Evolutionary conservation across 768 basidiomycete genomes (phyloP), one percentile per base, ranked within the genome.

Genomic region (Psilocybe sp.): DNA sequence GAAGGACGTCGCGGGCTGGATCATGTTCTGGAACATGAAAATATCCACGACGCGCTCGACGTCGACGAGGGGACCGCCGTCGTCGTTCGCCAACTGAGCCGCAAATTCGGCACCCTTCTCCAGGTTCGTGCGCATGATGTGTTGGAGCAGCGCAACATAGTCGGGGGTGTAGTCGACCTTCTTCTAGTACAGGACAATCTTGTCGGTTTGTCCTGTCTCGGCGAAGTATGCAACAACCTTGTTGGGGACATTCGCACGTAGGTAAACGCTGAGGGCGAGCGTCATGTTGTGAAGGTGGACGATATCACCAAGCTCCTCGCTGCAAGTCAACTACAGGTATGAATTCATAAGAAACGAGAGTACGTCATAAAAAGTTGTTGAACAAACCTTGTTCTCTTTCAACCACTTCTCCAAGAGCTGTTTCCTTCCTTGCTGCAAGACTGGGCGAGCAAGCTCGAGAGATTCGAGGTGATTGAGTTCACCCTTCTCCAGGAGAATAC

Each of bases 1-100:
- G 85, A 99, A 98, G 1, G 93, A 95, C 0, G 97, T 99, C 5
- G 97, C 97, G 15, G 95, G 96, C 68, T 98, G 97, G 50, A 98
- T 95, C 93, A 98, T 92, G 72, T 98, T 98, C 66, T 97, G 95
- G 0, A 89, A 89, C 93, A 98, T 97, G 77, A 99, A 98, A 60
- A 98, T 97, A 62, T 99, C 97, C 52, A 98, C 94, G 47, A 98
- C 95, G 47, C 95, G 77, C 67, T 98, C 96, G 50, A 98, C 71
- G 60, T 99, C 96, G 38, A 98, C 90, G 50, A 98, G 69, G 12
- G 97, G 87, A 2, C 97, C 97, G 38, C 70, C 71, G 68, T 98
- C 97, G 56, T 98, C 93, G 66, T 98, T 98, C 38, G 86, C 89
- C 13, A 99, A 80, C 63, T 92, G 89, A 9, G 84, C 79, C n/a